Evolutionary conservation across 2,329 filamentous ascomycete species (phyloP).

Genomic region (Fusarium sp.): DNA sequence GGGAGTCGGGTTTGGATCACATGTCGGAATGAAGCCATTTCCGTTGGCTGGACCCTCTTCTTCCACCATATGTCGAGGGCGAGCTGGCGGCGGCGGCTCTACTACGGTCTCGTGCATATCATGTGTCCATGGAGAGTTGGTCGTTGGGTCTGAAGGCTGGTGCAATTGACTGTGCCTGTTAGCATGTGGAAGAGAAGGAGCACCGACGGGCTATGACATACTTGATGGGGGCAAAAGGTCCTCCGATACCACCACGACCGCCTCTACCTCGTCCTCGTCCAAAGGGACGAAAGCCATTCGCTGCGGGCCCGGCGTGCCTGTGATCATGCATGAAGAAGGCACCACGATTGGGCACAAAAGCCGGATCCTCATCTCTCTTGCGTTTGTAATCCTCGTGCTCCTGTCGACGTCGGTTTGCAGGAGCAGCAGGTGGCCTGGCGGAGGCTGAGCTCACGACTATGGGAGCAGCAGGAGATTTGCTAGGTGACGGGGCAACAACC

Average conservation of each 20-base stretch:
- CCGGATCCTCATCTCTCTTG: slow-evolving; percentile 87
- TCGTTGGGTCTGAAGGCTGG: slow-evolving; percentile 68
- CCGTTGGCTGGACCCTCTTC: slow-evolving; percentile 66
- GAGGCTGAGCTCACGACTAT: slow-evolving; percentile 66
- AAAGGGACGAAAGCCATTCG: slow-evolving; percentile 81
- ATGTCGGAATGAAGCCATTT: slow-evolving; percentile 65
- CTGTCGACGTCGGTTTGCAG: slow-evolving; percentile 77
- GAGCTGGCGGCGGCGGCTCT: slow-evolving; percentile 55
- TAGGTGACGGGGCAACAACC: slow-evolving; percentile 48
- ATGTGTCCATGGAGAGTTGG: slow-evolving; percentile 86
- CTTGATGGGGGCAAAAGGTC: slow-evolving; percentile 70
- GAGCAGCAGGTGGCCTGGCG: slow-evolving; percentile 64
- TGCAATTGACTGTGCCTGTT: slow-evolving; percentile 53
- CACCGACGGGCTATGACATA: slow-evolving; percentile 56
- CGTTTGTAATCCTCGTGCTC: slow-evolving; percentile 93
- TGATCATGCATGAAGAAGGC: slow-evolving; percentile 98
- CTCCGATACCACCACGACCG: slow-evolving; percentile 68
- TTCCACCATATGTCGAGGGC: slow-evolving; percentile 56
- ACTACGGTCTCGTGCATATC: slow-evolving; percentile 87
- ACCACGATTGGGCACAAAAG: slow-evolving; percentile 93
- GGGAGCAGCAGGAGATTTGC: slow-evolving; percentile 58
- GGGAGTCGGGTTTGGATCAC: slow-evolving; percentile 68
- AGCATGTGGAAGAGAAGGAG: slow-evolving; percentile 34
- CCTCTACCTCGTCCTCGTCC: slow-evolving; percentile 73
- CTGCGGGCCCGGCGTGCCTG: slow-evolving; percentile 78